A percentile compares a stretch with the other conserved stretches of the same genome.
These are phyloP conservation scores for Cardamine occulta DNA, from an alignment of 345 rosid species.

Conservation along the genomic window DNA sequence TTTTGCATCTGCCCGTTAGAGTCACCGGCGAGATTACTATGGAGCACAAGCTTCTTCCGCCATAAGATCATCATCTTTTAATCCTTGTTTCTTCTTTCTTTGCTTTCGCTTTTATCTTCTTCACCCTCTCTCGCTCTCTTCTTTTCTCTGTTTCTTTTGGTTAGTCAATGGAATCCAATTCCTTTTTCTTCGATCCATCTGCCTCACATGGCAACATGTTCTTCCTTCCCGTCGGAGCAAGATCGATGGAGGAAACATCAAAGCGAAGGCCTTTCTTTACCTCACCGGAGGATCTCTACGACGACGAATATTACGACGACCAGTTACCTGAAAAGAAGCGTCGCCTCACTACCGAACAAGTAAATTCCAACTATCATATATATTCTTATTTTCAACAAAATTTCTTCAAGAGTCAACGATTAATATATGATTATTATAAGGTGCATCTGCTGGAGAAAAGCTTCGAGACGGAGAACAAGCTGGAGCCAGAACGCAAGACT, in stretches of 20 bases:
- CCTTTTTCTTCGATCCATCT: constrained; percentile 67
- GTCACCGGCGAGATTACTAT: constrained; percentile 85
- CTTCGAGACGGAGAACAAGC: constrained; percentile 92
- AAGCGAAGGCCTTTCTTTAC: constrained; percentile 75
- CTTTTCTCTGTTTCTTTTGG: not conserved
- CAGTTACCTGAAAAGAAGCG: constrained; percentile 86
- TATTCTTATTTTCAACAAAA: not conserved
- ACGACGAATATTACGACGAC: constrained; percentile 80
- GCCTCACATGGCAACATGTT: constrained; percentile 63
- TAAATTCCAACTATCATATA: constrained; percentile 9
- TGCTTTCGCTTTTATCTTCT: not conserved
- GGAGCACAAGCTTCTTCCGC: constrained; percentile 98
- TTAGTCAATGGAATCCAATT: constrained; percentile 62
- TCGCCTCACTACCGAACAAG: constrained; percentile 82
- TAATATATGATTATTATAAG: constrained; percentile 23
- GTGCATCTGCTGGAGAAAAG: constrained; percentile 87
- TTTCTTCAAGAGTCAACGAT: not conserved
- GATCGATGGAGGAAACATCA: constrained; percentile 67
- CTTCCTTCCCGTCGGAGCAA: constrained; percentile 57
- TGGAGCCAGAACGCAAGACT: constrained; percentile 90
- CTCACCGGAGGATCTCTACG: constrained; percentile 68
- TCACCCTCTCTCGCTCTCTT: not conserved
- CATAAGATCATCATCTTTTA: constrained; percentile 92
- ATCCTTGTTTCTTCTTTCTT: not conserved
- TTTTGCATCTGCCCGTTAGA: constrained; percentile 77